Percentiles rank a stretch among this genome's conserved stretches.
These are phyloP conservation scores for Penicillium occitanis DNA, from an alignment of 2,329 filamentous ascomycete genomes.

Conservation along the genomic window DNA sequence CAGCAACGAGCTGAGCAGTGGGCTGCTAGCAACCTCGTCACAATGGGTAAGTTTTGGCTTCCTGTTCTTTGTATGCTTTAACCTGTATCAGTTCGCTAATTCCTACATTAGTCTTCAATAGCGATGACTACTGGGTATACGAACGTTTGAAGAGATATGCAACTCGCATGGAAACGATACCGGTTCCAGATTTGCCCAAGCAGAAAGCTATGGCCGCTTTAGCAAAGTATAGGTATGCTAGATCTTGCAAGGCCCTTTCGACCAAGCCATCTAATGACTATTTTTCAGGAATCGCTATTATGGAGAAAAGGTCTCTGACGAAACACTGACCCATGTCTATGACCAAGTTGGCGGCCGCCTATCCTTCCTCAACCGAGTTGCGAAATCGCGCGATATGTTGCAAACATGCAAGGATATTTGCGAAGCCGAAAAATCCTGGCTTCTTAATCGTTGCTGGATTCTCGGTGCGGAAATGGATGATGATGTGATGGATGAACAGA, in stretches of 20 bases:
- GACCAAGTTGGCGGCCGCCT: slow-evolving; percentile 82
- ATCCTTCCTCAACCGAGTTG: slow-evolving; percentile 84
- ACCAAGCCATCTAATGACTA: not conserved
- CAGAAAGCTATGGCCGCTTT: slow-evolving; percentile 73
- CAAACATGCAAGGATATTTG: slow-evolving; percentile 72
- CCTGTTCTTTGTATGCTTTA: not conserved
- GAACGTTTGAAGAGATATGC: slow-evolving; percentile 89
- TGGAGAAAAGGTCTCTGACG: slow-evolving; percentile 54
- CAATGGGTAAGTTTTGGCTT: slow-evolving; percentile 53
- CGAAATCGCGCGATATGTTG: slow-evolving; percentile 81
- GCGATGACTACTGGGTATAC: slow-evolving; percentile 98
- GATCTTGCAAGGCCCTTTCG: not conserved
- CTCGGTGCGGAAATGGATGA: slow-evolving; percentile 81
- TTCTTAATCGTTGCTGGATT: slow-evolving; percentile 76
- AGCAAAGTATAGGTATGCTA: slow-evolving; percentile 60
- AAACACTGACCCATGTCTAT: slow-evolving; percentile 74
- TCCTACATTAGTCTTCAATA: slow-evolving; percentile 70
- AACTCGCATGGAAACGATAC: slow-evolving; percentile 90
- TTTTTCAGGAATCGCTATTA: slow-evolving; percentile 66
- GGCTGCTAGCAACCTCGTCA: slow-evolving; percentile 88
- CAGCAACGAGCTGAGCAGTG: slow-evolving; percentile 96
- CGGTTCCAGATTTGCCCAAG: slow-evolving; percentile 80
- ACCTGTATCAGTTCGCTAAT: not conserved
- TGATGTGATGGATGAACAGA: slow-evolving; percentile 97
- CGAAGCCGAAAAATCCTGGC: slow-evolving; percentile 72